These are phyloP conservation scores for Ruellia speciosa DNA, from an alignment of 305 asterid species.

Conservation along the genomic window DNA sequence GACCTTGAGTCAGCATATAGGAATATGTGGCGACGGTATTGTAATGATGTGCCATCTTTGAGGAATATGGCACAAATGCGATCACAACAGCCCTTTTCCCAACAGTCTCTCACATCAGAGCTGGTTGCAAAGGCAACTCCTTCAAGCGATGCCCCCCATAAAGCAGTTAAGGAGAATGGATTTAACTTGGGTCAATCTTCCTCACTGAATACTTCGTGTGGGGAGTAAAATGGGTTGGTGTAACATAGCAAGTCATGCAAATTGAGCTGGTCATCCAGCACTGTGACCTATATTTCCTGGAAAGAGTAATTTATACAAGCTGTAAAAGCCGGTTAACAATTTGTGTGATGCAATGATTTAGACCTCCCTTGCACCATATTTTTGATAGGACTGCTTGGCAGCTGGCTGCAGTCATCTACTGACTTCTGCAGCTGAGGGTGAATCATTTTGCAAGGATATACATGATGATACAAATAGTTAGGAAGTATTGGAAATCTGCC, in stretches of 20 bases:
- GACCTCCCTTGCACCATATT: too few relatives aligned
- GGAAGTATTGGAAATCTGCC: too few relatives aligned
- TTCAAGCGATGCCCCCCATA: constrained; percentile 20
- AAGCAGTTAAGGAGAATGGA: constrained; percentile 48
- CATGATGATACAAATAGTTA: too few relatives aligned
- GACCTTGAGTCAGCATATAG: constrained; percentile 68
- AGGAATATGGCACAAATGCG: constrained; percentile 40
- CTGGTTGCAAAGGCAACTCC: constrained; percentile 20
- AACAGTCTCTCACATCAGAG: constrained; percentile 27
- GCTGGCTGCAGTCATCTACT: too few relatives aligned
- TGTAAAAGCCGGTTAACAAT: too few relatives aligned
- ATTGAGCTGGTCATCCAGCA: too few relatives aligned
- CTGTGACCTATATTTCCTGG: too few relatives aligned
- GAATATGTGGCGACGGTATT: constrained; percentile 78
- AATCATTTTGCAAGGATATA: too few relatives aligned
- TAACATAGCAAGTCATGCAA: constrained; percentile 15
- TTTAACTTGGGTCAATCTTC: constrained; percentile 33
- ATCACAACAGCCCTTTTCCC: constrained; percentile 9
- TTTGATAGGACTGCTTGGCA: too few relatives aligned
- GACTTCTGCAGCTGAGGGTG: too few relatives aligned
- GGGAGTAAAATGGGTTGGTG: constrained; percentile 42
- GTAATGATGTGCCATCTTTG: constrained; percentile 82
- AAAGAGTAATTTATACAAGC: too few relatives aligned
- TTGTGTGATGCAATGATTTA: too few relatives aligned
- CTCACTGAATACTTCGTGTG: constrained; percentile 22